phyloP scores from a whole-genome alignment of 176 grass and related monocot genomes.

The Aegilops sharonensis region DNA sequence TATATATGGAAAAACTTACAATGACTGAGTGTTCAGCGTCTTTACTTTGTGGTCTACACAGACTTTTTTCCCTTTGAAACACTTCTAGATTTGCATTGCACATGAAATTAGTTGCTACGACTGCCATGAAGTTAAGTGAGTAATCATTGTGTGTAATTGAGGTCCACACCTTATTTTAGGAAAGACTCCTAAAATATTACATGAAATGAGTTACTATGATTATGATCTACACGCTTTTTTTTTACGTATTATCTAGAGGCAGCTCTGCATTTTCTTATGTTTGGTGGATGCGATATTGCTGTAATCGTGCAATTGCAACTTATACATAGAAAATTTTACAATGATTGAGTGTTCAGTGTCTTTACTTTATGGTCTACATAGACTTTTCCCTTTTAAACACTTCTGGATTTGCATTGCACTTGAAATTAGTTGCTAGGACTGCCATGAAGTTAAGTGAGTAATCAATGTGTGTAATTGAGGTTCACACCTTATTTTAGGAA shows the following conservation, averaged over 20 bases:
- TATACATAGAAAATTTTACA: background rate
- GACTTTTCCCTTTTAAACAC: background rate
- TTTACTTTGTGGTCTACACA: too few relatives aligned
- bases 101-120: too few relatives aligned
- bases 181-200: background rate
- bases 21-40: too few relatives aligned
- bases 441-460: background rate
- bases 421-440: conserved; percentile 7
- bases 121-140: background rate
- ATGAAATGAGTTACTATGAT: background rate
- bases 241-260: background rate
- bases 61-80: too few relatives aligned
- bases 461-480: background rate
- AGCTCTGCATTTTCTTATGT: background rate
- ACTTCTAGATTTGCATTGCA: too few relatives aligned
- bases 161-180: background rate
- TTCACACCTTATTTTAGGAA: background rate
- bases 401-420: background rate
- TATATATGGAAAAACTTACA: too few relatives aligned
- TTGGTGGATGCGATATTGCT: background rate
- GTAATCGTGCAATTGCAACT: background rate
- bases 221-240: background rate
- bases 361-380: background rate
- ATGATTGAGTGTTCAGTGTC: too few relatives aligned
- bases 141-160: too few relatives aligned